Base-by-base conservation (phyloP, 2,329 filamentous ascomycete species). In the Conoideocrella luteorostrata region DNA sequence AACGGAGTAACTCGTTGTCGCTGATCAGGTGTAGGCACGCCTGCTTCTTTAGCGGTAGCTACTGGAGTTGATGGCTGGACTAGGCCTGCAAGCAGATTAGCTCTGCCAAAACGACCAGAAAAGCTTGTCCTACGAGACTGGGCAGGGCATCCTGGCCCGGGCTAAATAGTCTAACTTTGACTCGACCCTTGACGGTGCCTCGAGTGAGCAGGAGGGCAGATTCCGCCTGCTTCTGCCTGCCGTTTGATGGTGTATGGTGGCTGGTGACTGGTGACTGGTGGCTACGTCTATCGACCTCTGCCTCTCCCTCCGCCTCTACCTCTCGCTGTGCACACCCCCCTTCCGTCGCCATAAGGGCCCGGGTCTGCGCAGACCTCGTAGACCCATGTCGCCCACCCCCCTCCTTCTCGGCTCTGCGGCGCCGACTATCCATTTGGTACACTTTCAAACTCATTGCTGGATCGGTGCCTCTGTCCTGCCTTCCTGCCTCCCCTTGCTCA, bases 391-490 rank as follows among this genome's bases (percentile, higher is more conserved):
- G 34, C 24, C 36, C 50, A 46, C 45, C 52, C 51, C 58, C 53
- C 57, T 57, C 57, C 56, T 52, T 51, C 51, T 54, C 57, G 57
- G 54, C 58, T 57, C 52, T 55, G 51, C 56, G 57, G 57, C 58
- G 59, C 59, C 59, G 57, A 60, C 52, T 58, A 58, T 58, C 58
- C 58, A 60, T 51, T 35, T 38, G 26, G 39, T 29, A 33, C 26
- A 22, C 48, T 52, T 41, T 48, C 52, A 52, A 49, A 47, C 53
- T 37, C 47, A 17, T 42, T 42, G n/a, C 24, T 24, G 26, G 5
- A 33, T 37, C 17, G 33, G 42, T 26, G 39, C 24, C 39, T 38
- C 24, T 22, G 29, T 23, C n/a, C n/a, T n/a, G n/a, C n/a, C n/a
- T n/a, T 7, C 22, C 49, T 46, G 41, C n/a, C n/a, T 56, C 48